These are phyloP conservation scores for Wilcoxina mikolae DNA, from an alignment of 495 filamentous ascomycete genomes.

Conservation along the genomic window DNA sequence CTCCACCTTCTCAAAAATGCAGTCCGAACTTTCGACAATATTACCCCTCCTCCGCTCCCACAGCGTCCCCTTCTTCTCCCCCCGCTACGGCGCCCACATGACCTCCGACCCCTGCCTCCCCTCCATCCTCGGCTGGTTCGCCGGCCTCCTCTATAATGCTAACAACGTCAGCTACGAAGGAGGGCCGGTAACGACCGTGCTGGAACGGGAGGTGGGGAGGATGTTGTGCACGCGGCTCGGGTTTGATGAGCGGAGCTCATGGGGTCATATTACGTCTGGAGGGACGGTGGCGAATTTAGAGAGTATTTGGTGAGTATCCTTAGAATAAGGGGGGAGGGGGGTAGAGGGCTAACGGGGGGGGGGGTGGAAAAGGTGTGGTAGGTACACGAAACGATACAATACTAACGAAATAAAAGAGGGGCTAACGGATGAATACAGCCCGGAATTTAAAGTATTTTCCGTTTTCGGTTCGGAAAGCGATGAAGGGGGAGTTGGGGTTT, in stretches of 20 bases:
- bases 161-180: background rate
- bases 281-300: no score
- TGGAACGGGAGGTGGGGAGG: background rate
- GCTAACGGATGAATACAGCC: no score
- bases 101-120: background rate
- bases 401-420: no score
- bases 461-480: constrained; percentile 31
- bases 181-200: background rate
- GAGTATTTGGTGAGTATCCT: no score
- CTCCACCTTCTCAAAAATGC: no score
- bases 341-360: no score
- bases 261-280: no score
- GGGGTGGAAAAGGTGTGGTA: no score
- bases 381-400: no score
- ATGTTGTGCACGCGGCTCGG: background rate
- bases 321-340: no score
- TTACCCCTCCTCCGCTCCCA: background rate
- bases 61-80: background rate
- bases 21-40: no score
- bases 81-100: background rate
- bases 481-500: constrained; percentile 9
- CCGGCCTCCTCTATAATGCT: background rate
- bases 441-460: constrained; percentile 39
- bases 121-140: background rate
- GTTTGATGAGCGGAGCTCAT: no score